Base-by-base conservation (phyloP, 495 filamentous ascomycete genomes). In the Talaromyces stipitatus region DNA sequence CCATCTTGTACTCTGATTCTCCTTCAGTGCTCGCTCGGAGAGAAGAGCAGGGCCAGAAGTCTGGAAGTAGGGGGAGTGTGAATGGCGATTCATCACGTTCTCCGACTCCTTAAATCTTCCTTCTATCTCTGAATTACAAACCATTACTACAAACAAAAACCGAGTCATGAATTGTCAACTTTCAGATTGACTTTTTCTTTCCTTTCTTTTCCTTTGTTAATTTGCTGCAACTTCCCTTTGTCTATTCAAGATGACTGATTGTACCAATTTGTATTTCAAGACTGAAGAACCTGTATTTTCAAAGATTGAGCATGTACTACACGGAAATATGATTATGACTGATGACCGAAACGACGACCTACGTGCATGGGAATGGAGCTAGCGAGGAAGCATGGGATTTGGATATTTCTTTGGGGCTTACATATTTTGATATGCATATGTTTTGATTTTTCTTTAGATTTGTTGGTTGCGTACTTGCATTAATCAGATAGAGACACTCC, bases 1-100 rank as follows among this genome's bases (percentile, higher is more conserved):
- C 76, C 16, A 74, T 79, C 6, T 65, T 85, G 2, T 84, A 80
- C 60, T 79, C 77, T 5, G 75, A 83, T 59, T 81, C 78, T 4
- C 69, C 79, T 7, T 69, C 81, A 9, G 69, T 84, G 8, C 69
- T 81, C 60, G 75, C 69, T 3, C 71, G 81, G 10, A 65, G 66
- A 45, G 68, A 78, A 57, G 81, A 84, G 57, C 63, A 82, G 55
- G 68, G 72, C 2, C 74, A 71, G 59, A 70, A 64, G 50, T 28
- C 47, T 2, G 18, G 12, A 2, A 27, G 20, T 26, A 12, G 9
- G 10, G 33, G 23, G 28, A 52, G 50, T 20, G 28, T 26, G 23
- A 55, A 54, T 33, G 51, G 51, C 3, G 51, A 36, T 1, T 14
- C 28, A 0, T 7, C 20, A 0, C 28, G 28, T 27, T 38, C 29